A percentile compares a stretch with the other conserved stretches of the same genome.
Conservation (phyloP, 768 basidiomycete species). For the Gymnopilus junonius region DNA sequence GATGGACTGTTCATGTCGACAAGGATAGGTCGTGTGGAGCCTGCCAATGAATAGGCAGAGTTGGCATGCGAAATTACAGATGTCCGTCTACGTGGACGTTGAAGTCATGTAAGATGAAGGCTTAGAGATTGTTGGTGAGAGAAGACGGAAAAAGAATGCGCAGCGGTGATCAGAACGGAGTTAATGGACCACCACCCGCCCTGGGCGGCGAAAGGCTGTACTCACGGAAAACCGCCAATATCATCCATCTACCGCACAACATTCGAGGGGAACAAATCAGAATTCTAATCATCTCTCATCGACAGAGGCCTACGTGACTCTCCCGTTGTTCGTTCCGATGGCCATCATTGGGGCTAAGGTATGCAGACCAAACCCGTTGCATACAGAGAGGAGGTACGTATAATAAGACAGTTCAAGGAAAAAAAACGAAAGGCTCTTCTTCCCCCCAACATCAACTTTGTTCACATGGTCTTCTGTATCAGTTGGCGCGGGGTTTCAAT, state of each 20-base stretch:
- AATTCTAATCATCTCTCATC: conserved; percentile 5
- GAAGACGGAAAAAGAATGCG: neutral
- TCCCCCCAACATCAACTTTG: neutral
- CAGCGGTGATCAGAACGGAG: neutral
- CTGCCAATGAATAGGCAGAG: conserved; percentile 49
- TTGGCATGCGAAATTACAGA: conserved; percentile 38
- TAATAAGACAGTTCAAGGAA: neutral
- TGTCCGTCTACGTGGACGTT: conserved; percentile 35
- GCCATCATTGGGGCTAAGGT: conserved; percentile 38
- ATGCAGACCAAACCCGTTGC: conserved; percentile 59
- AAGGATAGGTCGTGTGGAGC: conserved; percentile 53
- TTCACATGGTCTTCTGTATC: neutral
- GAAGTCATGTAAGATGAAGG: neutral
- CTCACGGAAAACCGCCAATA: conserved; percentile 25
- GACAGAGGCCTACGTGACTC: conserved; percentile 9
- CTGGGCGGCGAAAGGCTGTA: neutral
- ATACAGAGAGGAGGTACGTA: conserved; percentile 26
- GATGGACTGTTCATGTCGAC: conserved; percentile 31
- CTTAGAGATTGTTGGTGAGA: neutral
- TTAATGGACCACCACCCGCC: neutral
- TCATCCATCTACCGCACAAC: conserved; percentile 24
- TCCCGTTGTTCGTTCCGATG: conserved; percentile 18
- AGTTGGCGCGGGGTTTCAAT: neutral
- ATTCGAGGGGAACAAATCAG: neutral
- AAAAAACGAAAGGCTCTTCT: neutral